Evolutionary conservation across 2,329 filamentous ascomycete genomes (phyloP), one percentile per base, ranked within the genome.

Genomic region (Penicillium sp.): DNA sequence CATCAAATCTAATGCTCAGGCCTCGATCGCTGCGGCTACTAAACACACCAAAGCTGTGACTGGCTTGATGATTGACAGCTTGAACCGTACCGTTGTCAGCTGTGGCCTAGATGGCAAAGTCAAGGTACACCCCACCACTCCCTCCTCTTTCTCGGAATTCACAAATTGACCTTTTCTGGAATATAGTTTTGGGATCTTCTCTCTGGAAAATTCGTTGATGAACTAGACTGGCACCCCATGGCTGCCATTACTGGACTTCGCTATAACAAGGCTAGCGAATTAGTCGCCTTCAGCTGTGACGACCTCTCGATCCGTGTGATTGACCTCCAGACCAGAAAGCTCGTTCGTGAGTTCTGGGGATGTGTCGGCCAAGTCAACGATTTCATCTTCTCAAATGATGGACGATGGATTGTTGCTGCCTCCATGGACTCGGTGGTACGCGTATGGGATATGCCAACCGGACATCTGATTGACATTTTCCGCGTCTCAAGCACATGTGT

Each of bases 401-500:
- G 93, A 9, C 86, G 92, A 56, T 99, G 94, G 94, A 86, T 99
- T 64, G 86, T 97, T 56, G 91, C 92, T 23, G 89, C 92, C 13
- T 92, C 91, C 0, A 87, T 89, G 69, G 91, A 96, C 70, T 86
- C 86, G 1, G 80, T 91, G 6, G 80, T 97, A 50, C 86, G 94
- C 42, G 86, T 97, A 8, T 99, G 94, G 92, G 95, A 99, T 77
- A 80, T 99, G 29, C 91, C 94, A 0, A 99, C 95, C 0, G 93
- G 92, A 27, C 93, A 99, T 76, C 82, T 99, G 15, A 94, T 99
- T 61, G 94, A 99, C 71, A 91, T 90, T 3, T 92, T 99, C 76
- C 86, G 86, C 57, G 84, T 95, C 6, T 86, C 87, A 55, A 89
- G 84, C 54, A 87, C 88, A 12, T 96, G 93, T 73, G 94, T 87